Conservation (phyloP, 2,329 filamentous ascomycete genomes). For the Rhynchosporium graminicola region DNA sequence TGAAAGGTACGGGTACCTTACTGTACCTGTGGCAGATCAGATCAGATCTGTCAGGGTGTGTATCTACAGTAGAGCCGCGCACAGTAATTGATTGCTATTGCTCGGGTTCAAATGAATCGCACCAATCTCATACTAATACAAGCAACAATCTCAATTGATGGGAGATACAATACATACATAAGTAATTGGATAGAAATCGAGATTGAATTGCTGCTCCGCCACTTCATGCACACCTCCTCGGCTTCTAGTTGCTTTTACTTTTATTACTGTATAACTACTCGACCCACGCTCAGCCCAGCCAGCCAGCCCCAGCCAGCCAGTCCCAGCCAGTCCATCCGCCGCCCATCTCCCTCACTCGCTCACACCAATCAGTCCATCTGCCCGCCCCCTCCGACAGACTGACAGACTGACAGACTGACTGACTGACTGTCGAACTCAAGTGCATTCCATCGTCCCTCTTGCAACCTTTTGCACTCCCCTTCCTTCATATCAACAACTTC, state of each 20-base stretch:
- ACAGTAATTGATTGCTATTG: neutral
- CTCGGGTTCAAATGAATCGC: constrained; percentile 6
- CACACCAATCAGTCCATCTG: too few species aligned
- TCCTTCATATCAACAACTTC: constrained; percentile 14
- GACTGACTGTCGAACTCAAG: too few species aligned
- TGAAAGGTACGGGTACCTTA: neutral
- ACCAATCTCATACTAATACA: neutral
- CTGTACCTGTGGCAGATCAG: neutral
- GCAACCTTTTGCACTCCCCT: neutral
- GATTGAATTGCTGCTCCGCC: constrained; percentile 8
- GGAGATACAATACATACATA: too few species aligned
- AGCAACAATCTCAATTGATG: too few species aligned
- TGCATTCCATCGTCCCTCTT: constrained; percentile 4
- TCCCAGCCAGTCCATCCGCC: too few species aligned
- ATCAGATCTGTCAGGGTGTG: neutral
- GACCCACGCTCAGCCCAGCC: constrained; percentile 11
- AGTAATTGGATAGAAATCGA: neutral
- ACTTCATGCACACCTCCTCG: constrained; percentile 2
- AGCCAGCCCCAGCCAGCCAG: neutral
- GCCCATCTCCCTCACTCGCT: too few species aligned
- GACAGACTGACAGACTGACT: neutral
- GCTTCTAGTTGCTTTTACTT: neutral
- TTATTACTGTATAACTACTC: neutral
- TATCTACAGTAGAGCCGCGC: constrained; percentile 12
- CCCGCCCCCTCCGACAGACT: too few species aligned